Evolutionary conservation across 768 basidiomycete genomes (phyloP), one percentile per base, ranked within the genome.

Genomic region (Naganishia randhawae): DNA sequence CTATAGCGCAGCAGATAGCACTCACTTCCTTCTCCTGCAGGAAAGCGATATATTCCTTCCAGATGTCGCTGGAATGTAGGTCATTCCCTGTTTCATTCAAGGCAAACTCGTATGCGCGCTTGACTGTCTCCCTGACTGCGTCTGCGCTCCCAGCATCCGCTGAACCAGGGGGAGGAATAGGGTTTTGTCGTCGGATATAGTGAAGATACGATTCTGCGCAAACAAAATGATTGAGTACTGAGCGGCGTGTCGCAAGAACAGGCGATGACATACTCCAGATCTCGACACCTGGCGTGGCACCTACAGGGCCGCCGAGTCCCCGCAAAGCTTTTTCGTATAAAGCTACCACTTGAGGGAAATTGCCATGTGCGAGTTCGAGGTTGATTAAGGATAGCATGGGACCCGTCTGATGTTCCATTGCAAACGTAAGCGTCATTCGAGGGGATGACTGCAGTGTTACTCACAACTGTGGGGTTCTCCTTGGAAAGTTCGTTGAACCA

Each of bases 41-140:
- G 77, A 96, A 97, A 68, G 89, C 86, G 75, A 98, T 89, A 75
- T 94, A 98, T 74, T 98, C 94, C 67, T 83, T 85, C 94, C 95
- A 98, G 41, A 99, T 91, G 65, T 89, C 87, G 10, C 89, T 91
- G 65, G 90, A 89, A 70, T 94, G 91, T 73, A 91, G 89, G 80
- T 98, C 95, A 77, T 90, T 88, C 19, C 93, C 93, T 52, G 96
- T 86, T 71, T 92, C 86, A 73, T 86, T 87, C 63, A 98, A 83
- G 0, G 93, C 93, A 75, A 91, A 96, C 77, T 98, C 94, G 77
- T 93, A 98, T 14, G 93, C 90, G 73, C 90, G 88, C 45, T 86
- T 86, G 70, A 98, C 86, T 19, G 85, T 86, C 48, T 91, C 88
- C 65, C 93, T 86, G 50, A 88, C 86, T 35, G 82, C 80, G 45